Conservation (phyloP, 148 eudicot genomes). For the Arbutus unedo region DNA sequence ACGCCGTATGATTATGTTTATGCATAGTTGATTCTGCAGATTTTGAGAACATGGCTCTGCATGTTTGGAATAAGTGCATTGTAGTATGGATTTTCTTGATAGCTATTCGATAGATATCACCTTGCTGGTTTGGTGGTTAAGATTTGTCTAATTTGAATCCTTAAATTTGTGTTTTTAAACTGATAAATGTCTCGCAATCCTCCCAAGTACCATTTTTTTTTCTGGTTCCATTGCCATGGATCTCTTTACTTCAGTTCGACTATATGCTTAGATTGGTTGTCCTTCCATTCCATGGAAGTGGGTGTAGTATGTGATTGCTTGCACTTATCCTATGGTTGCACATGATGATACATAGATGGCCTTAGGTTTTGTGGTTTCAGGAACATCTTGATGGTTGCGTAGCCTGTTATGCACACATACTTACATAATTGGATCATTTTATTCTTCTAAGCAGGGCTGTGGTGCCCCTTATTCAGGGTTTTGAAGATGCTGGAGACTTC, state of each 20-base stretch:
- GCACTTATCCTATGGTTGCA: neutral
- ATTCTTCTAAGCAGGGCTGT: constrained; percentile 76
- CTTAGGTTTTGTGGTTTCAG: neutral
- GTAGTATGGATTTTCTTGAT: neutral
- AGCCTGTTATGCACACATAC: constrained; percentile 19
- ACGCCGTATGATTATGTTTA: neutral
- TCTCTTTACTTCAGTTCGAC: neutral
- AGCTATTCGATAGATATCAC: neutral
- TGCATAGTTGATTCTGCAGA: neutral
- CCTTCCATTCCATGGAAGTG: neutral
- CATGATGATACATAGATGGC: neutral
- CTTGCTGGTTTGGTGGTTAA: constrained; percentile 6
- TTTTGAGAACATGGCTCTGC: neutral
- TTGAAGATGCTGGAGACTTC: constrained; percentile 98
- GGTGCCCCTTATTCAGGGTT: constrained; percentile 95
- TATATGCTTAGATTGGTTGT: neutral
- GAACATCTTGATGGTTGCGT: neutral
- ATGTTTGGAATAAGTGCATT: neutral
- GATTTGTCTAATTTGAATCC: neutral
- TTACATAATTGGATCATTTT: constrained; percentile 28
- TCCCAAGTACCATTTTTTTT: neutral
- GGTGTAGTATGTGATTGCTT: neutral
- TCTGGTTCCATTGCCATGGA: neutral
- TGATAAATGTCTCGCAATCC: neutral
- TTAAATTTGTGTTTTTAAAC: neutral